Base-by-base conservation (phyloP, 306 rosid genomes). In the Abrus pulchellus region DNA sequence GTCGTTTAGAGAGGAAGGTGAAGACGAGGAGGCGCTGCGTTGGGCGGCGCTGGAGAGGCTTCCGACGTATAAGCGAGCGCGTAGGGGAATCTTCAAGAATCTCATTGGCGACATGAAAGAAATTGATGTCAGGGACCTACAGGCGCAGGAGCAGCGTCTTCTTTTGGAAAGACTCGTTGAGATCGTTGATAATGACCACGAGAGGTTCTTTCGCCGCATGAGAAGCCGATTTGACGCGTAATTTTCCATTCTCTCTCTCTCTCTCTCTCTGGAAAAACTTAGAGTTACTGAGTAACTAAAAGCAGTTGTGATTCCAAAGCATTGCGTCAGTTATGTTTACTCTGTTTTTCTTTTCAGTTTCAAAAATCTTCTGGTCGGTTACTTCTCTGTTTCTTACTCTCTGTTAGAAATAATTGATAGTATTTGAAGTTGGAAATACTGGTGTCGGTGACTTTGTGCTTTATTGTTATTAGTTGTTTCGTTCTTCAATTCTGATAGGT, bases 1-100 rank as follows among this genome's bases (percentile, higher is more conserved):
- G 56, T 89, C 99, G 63, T 89, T 90, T 7, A 52, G 90, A 57
- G 96, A 83, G 72, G 80, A 49, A 2, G 92, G 84, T 0, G 97
- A 90, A 7, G 99, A 93, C 1, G 97, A 90, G 79, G 94, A 87
- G 83, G 99, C 89, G n/a, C 89, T 96, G 40, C 97, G 94, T 53
- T 96, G 99, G 99, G 99, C 98, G 9, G 99, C 98, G 60, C 83
- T 96, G 9, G 94, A 96, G 91, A 83, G 98, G 74, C 82, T 96
- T 9, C 98, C 99, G 1, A 96, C 99, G 0, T 96, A 96, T 68
- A 27, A 80, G 44, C 83, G 99, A n/a, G 93, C 87, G 0, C 87
- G 99, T 1, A 85, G 97, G 50, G 98, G 98, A 50, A 92, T 96
- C 69, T 96, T 96, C 75, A 89, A 59, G 87, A 78, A 92, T 69